phyloP scores from a whole-genome alignment of 495 filamentous ascomycete species.

The Hypoxylon subgilvum region DNA sequence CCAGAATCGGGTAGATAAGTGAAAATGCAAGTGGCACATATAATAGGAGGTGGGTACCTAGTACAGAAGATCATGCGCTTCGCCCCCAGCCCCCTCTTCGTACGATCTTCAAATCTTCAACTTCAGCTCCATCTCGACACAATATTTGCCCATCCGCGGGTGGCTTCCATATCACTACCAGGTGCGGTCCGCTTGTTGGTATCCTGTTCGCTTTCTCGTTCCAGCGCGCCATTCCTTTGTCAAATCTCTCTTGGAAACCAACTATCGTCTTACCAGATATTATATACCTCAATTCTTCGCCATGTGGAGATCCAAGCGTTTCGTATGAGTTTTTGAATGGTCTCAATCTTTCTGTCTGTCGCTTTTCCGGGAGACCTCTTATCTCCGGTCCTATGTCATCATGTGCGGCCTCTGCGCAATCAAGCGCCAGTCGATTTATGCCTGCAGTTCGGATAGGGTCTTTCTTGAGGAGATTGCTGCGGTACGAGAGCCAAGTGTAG shows the following conservation, averaged over 20 bases:
- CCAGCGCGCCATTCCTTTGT: not conserved
- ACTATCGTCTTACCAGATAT: not conserved
- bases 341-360: not conserved
- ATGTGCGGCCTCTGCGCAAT: not conserved
- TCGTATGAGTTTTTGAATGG: not conserved
- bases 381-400: not conserved
- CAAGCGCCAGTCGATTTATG: slow-evolving; percentile 2
- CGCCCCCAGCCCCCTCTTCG: no score
- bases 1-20: no score
- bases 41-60: no score
- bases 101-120: no score
- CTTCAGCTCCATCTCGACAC: no score
- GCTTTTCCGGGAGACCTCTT: not conserved
- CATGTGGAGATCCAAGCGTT: not conserved
- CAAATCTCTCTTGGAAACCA: not conserved
- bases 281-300: not conserved
- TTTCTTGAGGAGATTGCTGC: not conserved
- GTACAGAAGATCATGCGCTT: no score
- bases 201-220: no score
- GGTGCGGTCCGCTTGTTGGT: no score
- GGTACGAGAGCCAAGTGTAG: slow-evolving; percentile 1
- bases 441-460: slow-evolving; percentile 5
- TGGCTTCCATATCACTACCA: no score
- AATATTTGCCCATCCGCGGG: no score
- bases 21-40: no score